These are phyloP conservation scores for Hemileia vastatrix DNA, from an alignment of 1,284 basidiomycete genomes.

Conservation along the genomic window DNA sequence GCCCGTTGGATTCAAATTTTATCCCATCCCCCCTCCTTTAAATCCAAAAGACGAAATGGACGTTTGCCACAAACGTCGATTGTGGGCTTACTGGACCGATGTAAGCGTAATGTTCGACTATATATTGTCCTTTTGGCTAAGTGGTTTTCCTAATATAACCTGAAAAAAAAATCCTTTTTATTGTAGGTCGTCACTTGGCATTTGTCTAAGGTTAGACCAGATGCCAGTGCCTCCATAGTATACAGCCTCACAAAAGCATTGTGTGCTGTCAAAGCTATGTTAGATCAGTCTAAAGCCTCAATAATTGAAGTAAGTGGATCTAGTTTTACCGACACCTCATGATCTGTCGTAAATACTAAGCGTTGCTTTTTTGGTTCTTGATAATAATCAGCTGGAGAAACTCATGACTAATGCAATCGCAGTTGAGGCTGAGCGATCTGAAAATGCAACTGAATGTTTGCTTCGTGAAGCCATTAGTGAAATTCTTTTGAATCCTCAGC, in stretches of 20 bases:
- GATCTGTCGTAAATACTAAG: no score
- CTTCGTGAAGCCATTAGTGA: slow-evolving; percentile 10
- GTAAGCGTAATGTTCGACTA: neutral
- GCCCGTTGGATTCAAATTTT: slow-evolving; percentile 2
- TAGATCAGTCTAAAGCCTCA: slow-evolving; percentile 9
- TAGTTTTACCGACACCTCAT: neutral
- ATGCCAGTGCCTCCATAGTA: slow-evolving; percentile 16
- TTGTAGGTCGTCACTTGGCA: slow-evolving; percentile 20
- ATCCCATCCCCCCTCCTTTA: slow-evolving; percentile 20
- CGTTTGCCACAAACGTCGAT: slow-evolving; percentile 12
- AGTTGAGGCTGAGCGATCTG: slow-evolving; percentile 17
- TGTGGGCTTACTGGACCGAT: slow-evolving; percentile 22
- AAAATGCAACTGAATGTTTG: slow-evolving; percentile 5
- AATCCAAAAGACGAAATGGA: slow-evolving; percentile 1
- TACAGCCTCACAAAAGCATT: slow-evolving; percentile 14
- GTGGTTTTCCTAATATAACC: no score
- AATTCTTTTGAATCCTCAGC: slow-evolving; percentile 11
- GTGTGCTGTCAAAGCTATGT: slow-evolving; percentile 2
- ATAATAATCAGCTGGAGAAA: slow-evolving; percentile 4
- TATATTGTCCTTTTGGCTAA: neutral
- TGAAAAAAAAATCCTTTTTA: no score
- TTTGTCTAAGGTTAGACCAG: slow-evolving; percentile 10
- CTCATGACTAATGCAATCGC: slow-evolving; percentile 18
- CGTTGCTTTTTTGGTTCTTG: no score
- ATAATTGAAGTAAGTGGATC: slow-evolving; percentile 9